A percentile compares a stretch with the other conserved stretches of the same genome.
phyloP scores from a whole-genome alignment of 2,329 filamentous ascomycete species.

The Lachnellula suecica region DNA sequence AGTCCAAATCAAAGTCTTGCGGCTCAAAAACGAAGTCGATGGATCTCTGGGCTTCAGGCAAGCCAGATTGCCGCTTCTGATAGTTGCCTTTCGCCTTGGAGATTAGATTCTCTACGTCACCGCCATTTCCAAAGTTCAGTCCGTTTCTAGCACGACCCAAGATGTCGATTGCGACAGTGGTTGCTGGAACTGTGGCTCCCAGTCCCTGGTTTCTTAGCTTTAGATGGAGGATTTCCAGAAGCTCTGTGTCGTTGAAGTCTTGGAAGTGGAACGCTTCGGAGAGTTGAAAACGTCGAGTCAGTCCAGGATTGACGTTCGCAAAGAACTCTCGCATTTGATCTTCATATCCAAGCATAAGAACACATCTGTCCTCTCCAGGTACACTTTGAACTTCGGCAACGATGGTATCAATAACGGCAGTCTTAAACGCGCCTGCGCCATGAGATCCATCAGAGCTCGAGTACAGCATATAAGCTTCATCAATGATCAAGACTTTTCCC shows the following conservation, averaged over 20 bases:
- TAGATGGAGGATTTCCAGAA: constrained; percentile 57
- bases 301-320: constrained; percentile 69
- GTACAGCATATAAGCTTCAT: constrained; percentile 73
- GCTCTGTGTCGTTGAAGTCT: constrained; percentile 61
- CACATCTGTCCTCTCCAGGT: constrained; percentile 70
- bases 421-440: constrained; percentile 52
- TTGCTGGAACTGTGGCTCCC: constrained; percentile 49
- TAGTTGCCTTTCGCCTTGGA: constrained; percentile 47
- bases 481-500: constrained; percentile 78
- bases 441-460: constrained; percentile 31
- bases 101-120: constrained; percentile 70
- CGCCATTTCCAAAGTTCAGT: constrained; percentile 70
- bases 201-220: constrained; percentile 61
- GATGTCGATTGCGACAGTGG: constrained; percentile 56
- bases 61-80: constrained; percentile 22
- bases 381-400: constrained; percentile 71
- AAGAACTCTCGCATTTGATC: constrained; percentile 72
- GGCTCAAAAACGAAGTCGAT: constrained; percentile 29
- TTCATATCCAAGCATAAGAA: constrained; percentile 69
- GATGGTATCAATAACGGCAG: constrained; percentile 68
- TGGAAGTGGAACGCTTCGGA: constrained; percentile 65
- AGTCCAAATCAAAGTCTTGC: constrained; percentile 53
- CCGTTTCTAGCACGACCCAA: constrained; percentile 60
- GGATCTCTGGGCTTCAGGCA: constrained; percentile 10
- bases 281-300: constrained; percentile 64